Conservation (phyloP, 805 yeast genomes). For the Starmerella tilneyi region DNA sequence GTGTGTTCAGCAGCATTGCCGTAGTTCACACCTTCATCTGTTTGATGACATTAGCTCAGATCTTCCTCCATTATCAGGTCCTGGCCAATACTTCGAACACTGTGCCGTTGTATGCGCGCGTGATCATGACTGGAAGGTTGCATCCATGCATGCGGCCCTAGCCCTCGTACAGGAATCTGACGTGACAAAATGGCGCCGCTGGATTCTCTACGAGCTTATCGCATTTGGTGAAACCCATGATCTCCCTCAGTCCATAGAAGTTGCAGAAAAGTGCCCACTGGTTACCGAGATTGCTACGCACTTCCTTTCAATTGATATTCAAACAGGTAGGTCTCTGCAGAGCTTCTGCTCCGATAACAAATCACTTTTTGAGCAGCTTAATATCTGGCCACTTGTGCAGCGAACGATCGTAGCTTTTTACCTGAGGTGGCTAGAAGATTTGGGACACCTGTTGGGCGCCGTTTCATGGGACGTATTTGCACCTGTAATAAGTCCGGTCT, state of each 20-base stretch:
- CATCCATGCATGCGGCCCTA: slow-evolving; percentile 15
- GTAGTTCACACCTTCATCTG: background rate
- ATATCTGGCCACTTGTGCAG: background rate
- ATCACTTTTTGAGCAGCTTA: background rate
- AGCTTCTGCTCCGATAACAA: background rate
- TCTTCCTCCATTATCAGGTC: background rate
- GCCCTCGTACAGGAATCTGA: slow-evolving; percentile 3
- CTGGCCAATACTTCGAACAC: slow-evolving; percentile 6
- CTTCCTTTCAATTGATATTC: background rate
- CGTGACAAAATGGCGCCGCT: background rate
- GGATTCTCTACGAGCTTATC: slow-evolving; percentile 13
- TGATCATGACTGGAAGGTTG: slow-evolving; percentile 7
- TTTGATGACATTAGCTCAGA: background rate
- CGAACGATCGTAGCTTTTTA: background rate
- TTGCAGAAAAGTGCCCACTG: background rate
- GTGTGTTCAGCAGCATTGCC: background rate
- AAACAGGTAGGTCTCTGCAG: background rate
- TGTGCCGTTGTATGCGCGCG: background rate
- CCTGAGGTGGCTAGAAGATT: background rate
- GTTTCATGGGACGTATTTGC: slow-evolving; percentile 1
- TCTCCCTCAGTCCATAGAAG: slow-evolving; percentile 5
- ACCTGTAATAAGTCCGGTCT: background rate
- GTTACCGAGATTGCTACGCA: background rate
- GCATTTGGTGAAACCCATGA: slow-evolving; percentile 3
- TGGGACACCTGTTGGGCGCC: background rate